Conservation (phyloP, 1,284 basidiomycete species). For the Macrocystidia cucumis region DNA sequence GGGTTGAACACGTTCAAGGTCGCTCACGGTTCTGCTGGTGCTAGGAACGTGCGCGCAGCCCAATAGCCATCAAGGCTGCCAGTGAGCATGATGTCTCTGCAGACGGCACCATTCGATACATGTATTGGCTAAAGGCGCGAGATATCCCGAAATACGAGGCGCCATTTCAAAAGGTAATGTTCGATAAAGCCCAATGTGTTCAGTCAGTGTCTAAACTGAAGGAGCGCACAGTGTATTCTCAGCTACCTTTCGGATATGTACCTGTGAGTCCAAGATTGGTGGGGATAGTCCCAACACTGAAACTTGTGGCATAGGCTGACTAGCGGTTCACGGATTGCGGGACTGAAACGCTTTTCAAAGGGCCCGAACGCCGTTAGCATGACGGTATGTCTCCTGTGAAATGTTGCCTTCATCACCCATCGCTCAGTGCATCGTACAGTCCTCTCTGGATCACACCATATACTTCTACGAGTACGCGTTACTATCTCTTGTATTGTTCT, state of each 20-base stretch:
- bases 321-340: slow-evolving; percentile 56
- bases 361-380: slow-evolving; percentile 56
- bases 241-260: slow-evolving; percentile 82
- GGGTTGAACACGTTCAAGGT: no score
- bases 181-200: neutral
- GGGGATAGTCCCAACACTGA: neutral
- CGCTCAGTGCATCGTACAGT: slow-evolving; percentile 30
- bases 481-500: neutral
- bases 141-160: slow-evolving; percentile 59
- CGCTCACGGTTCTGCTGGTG: no score
- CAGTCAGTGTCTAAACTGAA: slow-evolving; percentile 1
- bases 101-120: slow-evolving; percentile 45
- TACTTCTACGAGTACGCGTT: slow-evolving; percentile 69
- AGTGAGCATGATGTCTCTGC: slow-evolving; percentile 25
- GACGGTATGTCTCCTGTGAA: slow-evolving; percentile 41
- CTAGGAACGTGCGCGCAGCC: slow-evolving; percentile 59
- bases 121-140: slow-evolving; percentile 80
- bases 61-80: slow-evolving; percentile 58
- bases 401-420: neutral
- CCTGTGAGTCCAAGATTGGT: slow-evolving; percentile 44
- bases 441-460: slow-evolving; percentile 80
- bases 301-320: slow-evolving; percentile 42
- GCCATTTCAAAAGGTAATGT: slow-evolving; percentile 71
- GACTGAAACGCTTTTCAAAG: slow-evolving; percentile 43
- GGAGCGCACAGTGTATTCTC: slow-evolving; percentile 62